Evolutionary conservation across 1,284 basidiomycete species (phyloP), one percentile per base, ranked within the genome.

Genomic region (Melampsora larici-populina): DNA sequence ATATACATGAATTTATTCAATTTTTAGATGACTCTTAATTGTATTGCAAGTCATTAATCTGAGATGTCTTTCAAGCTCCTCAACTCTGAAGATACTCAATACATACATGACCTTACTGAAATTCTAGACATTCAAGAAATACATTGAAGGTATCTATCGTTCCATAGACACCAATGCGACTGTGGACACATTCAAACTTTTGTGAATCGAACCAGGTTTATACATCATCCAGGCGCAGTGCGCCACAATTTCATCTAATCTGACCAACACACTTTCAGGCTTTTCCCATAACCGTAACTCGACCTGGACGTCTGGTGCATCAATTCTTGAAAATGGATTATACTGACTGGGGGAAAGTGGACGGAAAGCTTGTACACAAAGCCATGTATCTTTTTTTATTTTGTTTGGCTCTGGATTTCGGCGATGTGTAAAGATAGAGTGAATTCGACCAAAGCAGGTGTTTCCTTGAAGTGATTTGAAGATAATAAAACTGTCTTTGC

Each of bases 151-250:
- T 21, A 43, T 1, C 21, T 17, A 67, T 7, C 40, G 29, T 26
- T 67, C 40, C 17, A 67, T 31, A 13, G 21, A 67, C 13, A 67
- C 36, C 26, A 67, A 5, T 4, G 65, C 65, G 3, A 36, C 26
- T 3, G 65, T 67, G 4, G 33, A 17, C 26, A 67, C 26, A 49
- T 31, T 13, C 5, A 70, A 31, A 17, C 13, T 8, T 4, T 48
- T 49, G n/a, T 13, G 13, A 21, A 51, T 3, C 29, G 46, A 18
- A 15, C 29, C 2, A 29, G 29, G 13, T 26, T 55, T 72, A 31
- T 74, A 74, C 65, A 58, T 75, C 8, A 75, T 67, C 73, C 73
- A 75, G 11, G 73, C 65, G 40, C 73, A 75, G 15, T 68, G 73
- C 5, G 73, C 73, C n/a, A 75, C 48, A 8, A 75, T 21, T 24